Conservation (phyloP, 1,139 yeast species). For the Pichia sp. region DNA sequence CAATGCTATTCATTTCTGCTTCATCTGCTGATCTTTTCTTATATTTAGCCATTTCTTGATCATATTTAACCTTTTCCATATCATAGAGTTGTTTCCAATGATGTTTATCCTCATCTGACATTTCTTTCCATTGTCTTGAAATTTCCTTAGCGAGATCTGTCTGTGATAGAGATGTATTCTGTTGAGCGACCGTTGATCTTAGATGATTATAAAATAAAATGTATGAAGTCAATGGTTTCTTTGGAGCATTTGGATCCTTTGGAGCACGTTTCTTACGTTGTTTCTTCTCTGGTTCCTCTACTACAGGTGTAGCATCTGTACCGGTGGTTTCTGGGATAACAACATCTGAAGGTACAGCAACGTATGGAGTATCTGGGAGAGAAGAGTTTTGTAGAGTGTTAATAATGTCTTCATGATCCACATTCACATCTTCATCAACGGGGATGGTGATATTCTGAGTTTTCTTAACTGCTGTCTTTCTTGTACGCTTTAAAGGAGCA, state of each 20-base stretch:
- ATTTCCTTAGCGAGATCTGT: conserved; percentile 74
- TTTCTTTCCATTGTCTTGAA: conserved; percentile 68
- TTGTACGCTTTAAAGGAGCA: neutral
- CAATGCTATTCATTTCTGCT: neutral
- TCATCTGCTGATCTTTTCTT: too few species aligned
- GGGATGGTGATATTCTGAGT: neutral
- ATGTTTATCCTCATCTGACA: conserved; percentile 60
- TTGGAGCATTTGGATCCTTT: conserved; percentile 57
- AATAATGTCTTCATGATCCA: too few species aligned
- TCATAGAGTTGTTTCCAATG: conserved; percentile 73
- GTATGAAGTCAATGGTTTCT: conserved; percentile 69
- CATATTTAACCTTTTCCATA: conserved; percentile 57
- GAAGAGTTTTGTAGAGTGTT: too few species aligned
- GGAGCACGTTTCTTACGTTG: conserved; percentile 32
- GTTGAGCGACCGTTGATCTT: conserved; percentile 56
- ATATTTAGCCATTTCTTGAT: conserved; percentile 29
- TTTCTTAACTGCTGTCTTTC: neutral
- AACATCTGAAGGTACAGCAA: neutral
- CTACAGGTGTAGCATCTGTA: too few species aligned
- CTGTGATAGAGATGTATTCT: conserved; percentile 51
- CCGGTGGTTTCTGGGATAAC: neutral
- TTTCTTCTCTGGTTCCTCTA: conserved; percentile 28
- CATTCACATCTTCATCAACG: neutral
- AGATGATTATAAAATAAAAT: conserved; percentile 67
- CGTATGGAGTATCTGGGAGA: too few species aligned